Evolutionary conservation across 176 grass and related monocot species (phyloP), one percentile per base, ranked within the genome.

Genomic region (Olyra latifolia): DNA sequence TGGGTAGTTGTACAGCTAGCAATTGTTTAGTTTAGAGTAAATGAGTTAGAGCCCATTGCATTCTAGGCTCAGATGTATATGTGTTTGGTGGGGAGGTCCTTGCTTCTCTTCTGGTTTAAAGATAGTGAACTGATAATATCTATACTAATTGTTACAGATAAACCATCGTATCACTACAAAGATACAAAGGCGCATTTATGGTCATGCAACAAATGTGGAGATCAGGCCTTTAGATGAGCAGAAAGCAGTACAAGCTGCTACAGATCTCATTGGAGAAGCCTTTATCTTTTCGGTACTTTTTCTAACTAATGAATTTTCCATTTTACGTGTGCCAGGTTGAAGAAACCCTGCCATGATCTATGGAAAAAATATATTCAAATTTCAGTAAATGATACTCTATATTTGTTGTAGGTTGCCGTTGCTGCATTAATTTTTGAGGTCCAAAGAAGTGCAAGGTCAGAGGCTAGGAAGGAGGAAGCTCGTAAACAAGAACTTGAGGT

Each of bases 401-500:
- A 45, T 75, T 27, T 70, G 17, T 82, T 70, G 53, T 88, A 99
- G 96, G 96, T 98, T 27, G 96, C 83, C 73, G 92, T 91, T 46
- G 88, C 75, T 46, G 96, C 92, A 75, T 86, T 98, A 74, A 91
- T 95, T 55, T 95, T 98, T 86, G 92, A 95, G 84, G 96, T 99
- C 35, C 96, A 99, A 60, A 93, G 96, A 89, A 93, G 82, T 69
- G 92, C 96, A 78, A 89, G 96, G 67, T 99, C 96, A 25, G 96
- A 99, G 85, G 90, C 92, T 70, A 99, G 92, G 83, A 98, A 95
- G 66, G 96, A 99, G 84, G 92, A 95, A 89, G 79, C 88, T 59
- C 90, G 90, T n/a, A 95, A 72, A 77, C 93, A 88, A 58, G 96
- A 95, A 89, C 88, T 99, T 84, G 88, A 95, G 92, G 96, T 98